These are phyloP conservation scores for Neurospora hispaniola DNA, from an alignment of 495 filamentous ascomycete genomes.

Conservation along the genomic window DNA sequence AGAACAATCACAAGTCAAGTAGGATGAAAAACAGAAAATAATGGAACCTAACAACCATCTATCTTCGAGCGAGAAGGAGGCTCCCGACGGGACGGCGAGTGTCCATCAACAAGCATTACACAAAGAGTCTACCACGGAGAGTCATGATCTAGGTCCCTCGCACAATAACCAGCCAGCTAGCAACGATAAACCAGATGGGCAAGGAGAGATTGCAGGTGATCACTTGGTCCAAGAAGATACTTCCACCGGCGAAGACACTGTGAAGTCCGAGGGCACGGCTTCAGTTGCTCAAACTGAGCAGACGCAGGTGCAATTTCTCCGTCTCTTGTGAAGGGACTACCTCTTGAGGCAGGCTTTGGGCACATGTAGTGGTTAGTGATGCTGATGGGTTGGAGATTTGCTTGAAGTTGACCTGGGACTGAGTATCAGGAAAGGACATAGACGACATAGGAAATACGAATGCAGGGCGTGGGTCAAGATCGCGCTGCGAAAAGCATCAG, in stretches of 20 bases:
- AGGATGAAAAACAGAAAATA: neutral
- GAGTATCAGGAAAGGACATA: neutral
- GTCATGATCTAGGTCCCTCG: neutral
- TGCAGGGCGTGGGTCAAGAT: neutral
- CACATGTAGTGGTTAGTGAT: neutral
- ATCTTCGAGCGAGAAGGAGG: neutral
- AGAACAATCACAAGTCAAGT: neutral
- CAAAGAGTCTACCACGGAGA: neutral
- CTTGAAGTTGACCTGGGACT: neutral
- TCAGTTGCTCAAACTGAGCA: neutral
- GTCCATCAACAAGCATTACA: neutral
- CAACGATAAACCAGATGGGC: neutral
- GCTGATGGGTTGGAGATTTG: neutral
- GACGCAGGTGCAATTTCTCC: neutral
- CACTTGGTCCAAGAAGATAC: neutral
- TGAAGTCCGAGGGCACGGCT: too few relatives aligned
- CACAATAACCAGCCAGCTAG: neutral
- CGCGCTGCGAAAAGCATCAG: neutral
- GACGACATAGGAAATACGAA: neutral
- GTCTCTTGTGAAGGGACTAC: neutral
- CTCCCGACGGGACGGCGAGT: neutral
- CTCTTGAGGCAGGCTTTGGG: neutral
- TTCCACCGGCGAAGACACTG: too few relatives aligned
- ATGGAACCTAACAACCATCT: neutral
- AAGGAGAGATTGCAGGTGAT: neutral